Base-by-base conservation (phyloP, 805 yeast genomes). In the Wickerhamomyces rabaulensis region DNA sequence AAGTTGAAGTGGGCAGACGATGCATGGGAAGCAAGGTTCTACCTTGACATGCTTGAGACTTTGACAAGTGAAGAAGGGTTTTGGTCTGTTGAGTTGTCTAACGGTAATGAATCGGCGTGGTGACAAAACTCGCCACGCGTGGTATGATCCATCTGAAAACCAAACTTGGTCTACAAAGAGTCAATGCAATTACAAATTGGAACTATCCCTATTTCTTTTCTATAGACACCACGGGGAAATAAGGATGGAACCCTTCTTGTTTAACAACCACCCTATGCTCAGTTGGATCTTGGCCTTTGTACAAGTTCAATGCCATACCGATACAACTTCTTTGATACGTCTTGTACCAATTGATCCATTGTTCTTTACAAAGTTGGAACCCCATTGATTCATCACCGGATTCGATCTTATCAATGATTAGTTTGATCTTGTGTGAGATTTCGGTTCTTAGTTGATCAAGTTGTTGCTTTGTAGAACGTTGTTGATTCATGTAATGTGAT, bases 151-250 rank as follows among this genome's bases (percentile, higher is more conserved):
- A n/a, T n/a, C n/a, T n/a, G n/a, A n/a, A n/a, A n/a, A n/a, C n/a
- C n/a, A n/a, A n/a, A n/a, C n/a, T n/a, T n/a, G n/a, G n/a, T n/a
- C n/a, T n/a, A n/a, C n/a, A n/a, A n/a, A n/a, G n/a, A n/a, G n/a
- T n/a, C n/a, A n/a, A n/a, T n/a, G n/a, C n/a, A n/a, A n/a, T n/a
- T n/a, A n/a, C n/a, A n/a, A n/a, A n/a, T n/a, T n/a, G n/a, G n/a
- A n/a, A n/a, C n/a, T n/a, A n/a, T n/a, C n/a, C n/a, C 20, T 33
- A 45, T 47, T 48, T 50, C 40, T 43, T 36, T 6, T 43, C 54
- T 26, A 61, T 26, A 37, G 62, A 61, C 19, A 69, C 43, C 22
- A 67, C 54, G 1, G 82, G 82, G 64, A 76, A 78, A 55, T 69
- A 76, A 45, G 68, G 61, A 55, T 76, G 80, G 53, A 65, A 70